phyloP scores from a whole-genome alignment of 805 yeast genomes.

The Wickerhamiella qilinensis region DNA sequence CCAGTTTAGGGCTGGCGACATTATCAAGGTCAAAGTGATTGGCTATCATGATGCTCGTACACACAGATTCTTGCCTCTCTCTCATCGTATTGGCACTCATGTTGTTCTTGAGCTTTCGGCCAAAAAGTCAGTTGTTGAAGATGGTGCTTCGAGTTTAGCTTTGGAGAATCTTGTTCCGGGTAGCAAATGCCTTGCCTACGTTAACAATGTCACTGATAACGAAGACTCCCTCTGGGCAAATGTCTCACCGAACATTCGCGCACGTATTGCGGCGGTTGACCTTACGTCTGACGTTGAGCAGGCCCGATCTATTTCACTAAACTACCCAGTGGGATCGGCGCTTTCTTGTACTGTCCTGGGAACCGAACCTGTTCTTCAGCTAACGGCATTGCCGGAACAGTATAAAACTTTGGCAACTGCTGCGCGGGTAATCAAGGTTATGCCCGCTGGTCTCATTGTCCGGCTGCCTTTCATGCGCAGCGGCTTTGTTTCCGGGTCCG shows the following conservation, averaged over 20 bases:
- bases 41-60: constrained; percentile 63
- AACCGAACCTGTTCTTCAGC: constrained; percentile 25
- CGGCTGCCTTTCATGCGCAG: constrained; percentile 48
- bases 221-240: constrained; percentile 41
- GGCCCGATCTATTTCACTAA: constrained; percentile 34
- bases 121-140: constrained; percentile 27
- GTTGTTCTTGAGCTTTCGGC: constrained; percentile 50
- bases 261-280: constrained; percentile 50
- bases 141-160: constrained; percentile 16
- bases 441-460: constrained; percentile 45
- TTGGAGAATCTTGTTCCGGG: constrained; percentile 32
- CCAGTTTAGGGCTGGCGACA: constrained; percentile 40
- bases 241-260: constrained; percentile 51
- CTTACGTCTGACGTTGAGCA: constrained; percentile 33
- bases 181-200: constrained; percentile 37
- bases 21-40: constrained; percentile 45
- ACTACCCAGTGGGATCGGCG: constrained; percentile 60
- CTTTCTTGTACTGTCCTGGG: constrained; percentile 39
- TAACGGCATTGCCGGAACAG: constrained; percentile 28
- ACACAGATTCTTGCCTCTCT: constrained; percentile 49
- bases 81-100: constrained; percentile 40
- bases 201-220: constrained; percentile 48
- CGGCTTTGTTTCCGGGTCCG: constrained; percentile 57
- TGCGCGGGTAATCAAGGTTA: constrained; percentile 43
- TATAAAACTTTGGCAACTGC: constrained; percentile 40